These are phyloP conservation scores for Carallia pectinifolia DNA, from an alignment of 345 rosid species.

Conservation along the genomic window DNA sequence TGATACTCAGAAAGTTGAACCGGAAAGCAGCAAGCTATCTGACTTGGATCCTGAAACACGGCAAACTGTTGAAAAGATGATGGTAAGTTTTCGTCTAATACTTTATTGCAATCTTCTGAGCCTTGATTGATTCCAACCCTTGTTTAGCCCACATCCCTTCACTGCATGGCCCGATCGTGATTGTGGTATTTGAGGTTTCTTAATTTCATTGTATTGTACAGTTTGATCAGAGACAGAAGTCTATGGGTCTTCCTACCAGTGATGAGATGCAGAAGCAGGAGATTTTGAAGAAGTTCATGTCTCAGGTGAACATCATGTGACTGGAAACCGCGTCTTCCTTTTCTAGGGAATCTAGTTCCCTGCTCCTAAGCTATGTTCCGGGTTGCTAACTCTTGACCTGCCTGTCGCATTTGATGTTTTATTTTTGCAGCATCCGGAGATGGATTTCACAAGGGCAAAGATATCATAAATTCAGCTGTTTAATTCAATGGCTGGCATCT, in stretches of 20 bases:
- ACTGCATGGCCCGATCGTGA: background rate
- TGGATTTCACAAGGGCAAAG: slow-evolving; percentile 94
- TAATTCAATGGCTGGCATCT: background rate
- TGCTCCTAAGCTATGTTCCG: too few relatives aligned
- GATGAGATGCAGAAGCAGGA: slow-evolving; percentile 87
- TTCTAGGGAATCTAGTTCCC: background rate
- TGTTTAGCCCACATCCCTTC: background rate
- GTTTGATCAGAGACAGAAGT: slow-evolving; percentile 94
- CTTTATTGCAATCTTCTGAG: background rate
- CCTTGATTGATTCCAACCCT: background rate
- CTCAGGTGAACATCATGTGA: slow-evolving; percentile 43
- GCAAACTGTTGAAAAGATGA: slow-evolving; percentile 80
- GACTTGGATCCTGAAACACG: slow-evolving; percentile 86
- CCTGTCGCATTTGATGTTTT: background rate
- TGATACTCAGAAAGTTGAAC: slow-evolving; percentile 94
- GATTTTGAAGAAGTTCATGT: slow-evolving; percentile 81
- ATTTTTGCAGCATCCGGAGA: slow-evolving; percentile 83
- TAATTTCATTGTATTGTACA: slow-evolving; percentile 17
- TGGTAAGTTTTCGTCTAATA: slow-evolving; percentile 45
- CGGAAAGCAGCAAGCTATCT: slow-evolving; percentile 74
- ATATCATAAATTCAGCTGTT: slow-evolving; percentile 29
- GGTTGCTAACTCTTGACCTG: too few relatives aligned
- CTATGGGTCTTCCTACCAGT: slow-evolving; percentile 89
- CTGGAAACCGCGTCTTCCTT: background rate
- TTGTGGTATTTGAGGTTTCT: background rate